Evolutionary conservation across 169 alveolate species (phyloP), one percentile per base, ranked within the genome.

Genomic region (Ichthyophthirius multifiliis): DNA sequence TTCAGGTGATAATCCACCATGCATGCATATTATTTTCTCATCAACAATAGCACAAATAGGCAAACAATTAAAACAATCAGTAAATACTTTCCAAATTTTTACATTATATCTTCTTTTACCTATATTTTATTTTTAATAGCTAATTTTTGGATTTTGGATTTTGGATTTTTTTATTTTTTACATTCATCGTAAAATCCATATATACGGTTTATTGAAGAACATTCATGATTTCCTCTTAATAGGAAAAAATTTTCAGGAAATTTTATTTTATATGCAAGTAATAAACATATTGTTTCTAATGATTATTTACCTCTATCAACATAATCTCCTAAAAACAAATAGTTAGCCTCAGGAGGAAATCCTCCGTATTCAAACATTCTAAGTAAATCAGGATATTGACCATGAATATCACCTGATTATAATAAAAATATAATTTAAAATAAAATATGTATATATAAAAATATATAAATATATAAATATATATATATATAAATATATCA

Each of bases 321-420:
- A 78, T 94, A 94, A 74, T 94, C 96, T 31, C 97, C 98, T 32
- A 99, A 93, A 92, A 99, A 99, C 73, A 99, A 96, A 94, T 98
- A 99, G 93, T 98, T 98, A 32, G 99, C 93, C 65, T 98, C 98
- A 35, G 99, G 99, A 12, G 99, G 99, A 84, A 96, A 98, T 0
- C 99, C 96, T 20, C 92, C 96, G 73, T 76, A 83, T 44, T 94
- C 95, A 43, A 94, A 87, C 39, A 94, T 63, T 62, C 96, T 81
- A 18, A 94, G 80, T 41, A 94, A 76, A 74, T 94, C 96, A 62
- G 81, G 84, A 67, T 83, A 94, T 82, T 94, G 91, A 1, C 96
- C 97, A 85, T 94, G 97, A 10, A 91, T 82, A 82, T 94, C 95
- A 9, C 94, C 94, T 76, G n/a, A n/a, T n/a, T n/a, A n/a, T n/a